Percentiles rank a stretch among this genome's conserved stretches.
phyloP scores from a whole-genome alignment of 495 filamentous ascomycete species.

The Letharia lupina region DNA sequence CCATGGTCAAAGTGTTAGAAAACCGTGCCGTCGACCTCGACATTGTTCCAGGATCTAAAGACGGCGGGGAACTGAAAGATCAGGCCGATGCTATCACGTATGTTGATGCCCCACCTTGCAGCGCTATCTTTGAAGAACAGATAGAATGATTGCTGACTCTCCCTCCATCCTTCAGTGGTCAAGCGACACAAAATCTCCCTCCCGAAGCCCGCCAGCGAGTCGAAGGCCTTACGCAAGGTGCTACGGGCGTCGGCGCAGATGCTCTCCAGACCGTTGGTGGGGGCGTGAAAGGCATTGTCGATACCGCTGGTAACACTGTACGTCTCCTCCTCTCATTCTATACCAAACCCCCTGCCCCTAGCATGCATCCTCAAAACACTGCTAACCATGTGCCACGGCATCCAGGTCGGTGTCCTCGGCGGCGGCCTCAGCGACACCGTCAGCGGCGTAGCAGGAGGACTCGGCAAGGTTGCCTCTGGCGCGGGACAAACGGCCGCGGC shows the following conservation, averaged over 20 bases:
- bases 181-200: conserved; percentile 17
- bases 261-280: conserved; percentile 17
- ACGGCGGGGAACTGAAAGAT: conserved; percentile 14
- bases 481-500: conserved; percentile 7
- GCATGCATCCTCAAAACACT: not conserved
- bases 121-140: not conserved
- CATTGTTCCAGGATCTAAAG: conserved; percentile 18
- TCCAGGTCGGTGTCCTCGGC: conserved; percentile 18
- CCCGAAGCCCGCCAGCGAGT: conserved; percentile 19
- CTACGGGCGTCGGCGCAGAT: conserved; percentile 13
- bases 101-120: not conserved
- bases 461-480: conserved; percentile 16
- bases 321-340: not conserved
- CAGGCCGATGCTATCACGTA: conserved; percentile 20
- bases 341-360: not conserved
- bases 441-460: conserved; percentile 18
- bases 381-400: not conserved
- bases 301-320: conserved; percentile 24
- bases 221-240: conserved; percentile 16
- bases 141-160: not conserved
- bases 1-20: conserved; percentile 23
- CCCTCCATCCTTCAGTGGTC: not conserved
- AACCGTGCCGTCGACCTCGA: conserved; percentile 23
- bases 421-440: conserved; percentile 21
- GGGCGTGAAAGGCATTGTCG: conserved; percentile 20